Evolutionary conservation across 2,329 filamentous ascomycete species (phyloP).

Genomic region (Penicillium sp.): DNA sequence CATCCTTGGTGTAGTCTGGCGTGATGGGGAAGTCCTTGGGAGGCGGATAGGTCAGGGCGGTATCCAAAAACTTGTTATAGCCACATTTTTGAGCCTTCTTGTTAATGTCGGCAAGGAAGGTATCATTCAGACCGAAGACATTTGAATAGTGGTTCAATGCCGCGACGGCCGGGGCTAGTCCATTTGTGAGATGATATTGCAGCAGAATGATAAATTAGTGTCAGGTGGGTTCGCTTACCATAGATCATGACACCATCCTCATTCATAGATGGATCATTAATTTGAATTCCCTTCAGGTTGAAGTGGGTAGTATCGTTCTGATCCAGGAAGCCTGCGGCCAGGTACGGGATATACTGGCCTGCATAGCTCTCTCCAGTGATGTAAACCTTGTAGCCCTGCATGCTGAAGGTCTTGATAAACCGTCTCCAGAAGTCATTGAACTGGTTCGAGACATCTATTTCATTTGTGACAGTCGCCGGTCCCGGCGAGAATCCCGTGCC

Average conservation of each 20-base stretch:
- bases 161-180: conserved; percentile 41
- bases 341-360: conserved; percentile 71
- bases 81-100: conserved; percentile 47
- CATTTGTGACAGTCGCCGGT: conserved; percentile 64
- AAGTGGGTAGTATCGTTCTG: conserved; percentile 69
- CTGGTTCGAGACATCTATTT: conserved; percentile 70
- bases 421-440: conserved; percentile 79
- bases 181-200: not conserved
- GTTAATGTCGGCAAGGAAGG: conserved; percentile 44
- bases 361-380: conserved; percentile 75
- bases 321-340: conserved; percentile 73
- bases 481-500: conserved; percentile 73
- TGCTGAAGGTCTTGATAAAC: conserved; percentile 71
- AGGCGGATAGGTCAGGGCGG: conserved; percentile 68
- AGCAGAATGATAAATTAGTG: not conserved
- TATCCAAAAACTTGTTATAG: conserved; percentile 47
- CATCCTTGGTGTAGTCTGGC: conserved; percentile 43
- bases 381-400: conserved; percentile 71
- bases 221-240: conserved; percentile 33
- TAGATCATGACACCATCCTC: conserved; percentile 56
- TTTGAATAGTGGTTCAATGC: conserved; percentile 47
- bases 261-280: conserved; percentile 72
- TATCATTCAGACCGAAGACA: conserved; percentile 49
- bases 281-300: conserved; percentile 69
- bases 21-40: conserved; percentile 60